Evolutionary conservation across 164 flowering plant species (phyloP).

Genomic region (Berberis thunbergii): DNA sequence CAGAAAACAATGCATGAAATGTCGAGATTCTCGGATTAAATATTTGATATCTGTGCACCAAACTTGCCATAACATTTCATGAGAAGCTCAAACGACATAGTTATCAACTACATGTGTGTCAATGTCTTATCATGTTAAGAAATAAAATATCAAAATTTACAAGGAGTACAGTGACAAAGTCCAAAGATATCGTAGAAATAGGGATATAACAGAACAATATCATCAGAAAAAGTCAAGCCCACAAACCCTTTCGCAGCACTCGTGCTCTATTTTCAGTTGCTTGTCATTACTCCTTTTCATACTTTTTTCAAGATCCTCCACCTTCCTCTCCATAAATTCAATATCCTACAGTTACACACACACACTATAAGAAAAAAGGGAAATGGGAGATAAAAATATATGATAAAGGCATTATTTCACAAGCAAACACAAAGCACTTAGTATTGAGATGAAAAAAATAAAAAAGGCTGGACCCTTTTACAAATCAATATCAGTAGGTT

Average conservation of each 20-base stretch:
- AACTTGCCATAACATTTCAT: too few relatives aligned
- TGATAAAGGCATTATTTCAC: too few relatives aligned
- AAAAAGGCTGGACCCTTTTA: too few relatives aligned
- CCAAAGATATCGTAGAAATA: not conserved
- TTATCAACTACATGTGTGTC: not conserved
- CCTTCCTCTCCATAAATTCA: slow-evolving; percentile 72
- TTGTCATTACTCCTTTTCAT: slow-evolving; percentile 99
- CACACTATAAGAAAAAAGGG: not conserved
- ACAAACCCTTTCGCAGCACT: slow-evolving; percentile 62
- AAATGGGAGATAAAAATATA: not conserved
- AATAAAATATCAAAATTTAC: too few relatives aligned
- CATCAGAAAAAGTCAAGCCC: not conserved
- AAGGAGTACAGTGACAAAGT: too few relatives aligned
- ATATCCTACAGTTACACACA: slow-evolving; percentile 49
- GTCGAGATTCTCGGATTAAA: too few relatives aligned
- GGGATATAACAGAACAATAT: not conserved
- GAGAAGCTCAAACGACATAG: not conserved
- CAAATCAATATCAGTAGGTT: too few relatives aligned
- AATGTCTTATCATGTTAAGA: not conserved
- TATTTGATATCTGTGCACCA: too few relatives aligned
- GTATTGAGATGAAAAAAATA: too few relatives aligned
- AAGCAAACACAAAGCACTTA: too few relatives aligned
- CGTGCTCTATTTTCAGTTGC: slow-evolving; percentile 84
- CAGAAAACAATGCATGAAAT: too few relatives aligned
- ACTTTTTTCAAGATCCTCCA: slow-evolving; percentile 94